A percentile compares a stretch with the other conserved stretches of the same genome.
phyloP scores from a whole-genome alignment of 305 asterid species.

The Fraxinus baroniana region DNA sequence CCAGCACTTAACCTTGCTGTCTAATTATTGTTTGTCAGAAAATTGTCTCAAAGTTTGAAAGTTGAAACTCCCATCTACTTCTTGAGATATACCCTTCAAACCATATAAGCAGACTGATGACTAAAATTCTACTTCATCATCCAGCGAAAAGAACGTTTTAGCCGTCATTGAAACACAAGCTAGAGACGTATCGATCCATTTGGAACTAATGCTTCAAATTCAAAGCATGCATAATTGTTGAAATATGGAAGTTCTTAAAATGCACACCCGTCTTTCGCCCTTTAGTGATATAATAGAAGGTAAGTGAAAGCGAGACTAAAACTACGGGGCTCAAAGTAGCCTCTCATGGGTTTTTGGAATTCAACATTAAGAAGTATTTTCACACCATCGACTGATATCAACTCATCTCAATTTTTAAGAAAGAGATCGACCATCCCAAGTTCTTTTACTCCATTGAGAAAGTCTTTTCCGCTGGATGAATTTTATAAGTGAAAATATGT shows the following conservation, averaged over 20 bases:
- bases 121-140: background rate
- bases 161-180: background rate
- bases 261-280: background rate
- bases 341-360: background rate
- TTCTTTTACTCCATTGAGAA: background rate
- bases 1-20: background rate
- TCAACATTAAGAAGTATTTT: background rate
- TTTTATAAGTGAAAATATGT: background rate
- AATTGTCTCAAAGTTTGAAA: background rate
- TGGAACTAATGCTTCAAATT: background rate
- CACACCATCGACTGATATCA: background rate
- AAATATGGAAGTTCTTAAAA: background rate
- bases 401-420: background rate
- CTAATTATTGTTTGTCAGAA: background rate
- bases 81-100: background rate
- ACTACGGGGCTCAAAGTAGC: no score
- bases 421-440: background rate
- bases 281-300: background rate
- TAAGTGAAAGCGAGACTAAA: background rate
- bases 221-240: background rate
- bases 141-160: background rate
- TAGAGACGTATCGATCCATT: background rate
- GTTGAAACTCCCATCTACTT: background rate
- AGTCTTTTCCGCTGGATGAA: background rate
- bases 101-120: background rate